Conservation (phyloP, 2,329 filamentous ascomycete species). For the Alternaria longipes region DNA sequence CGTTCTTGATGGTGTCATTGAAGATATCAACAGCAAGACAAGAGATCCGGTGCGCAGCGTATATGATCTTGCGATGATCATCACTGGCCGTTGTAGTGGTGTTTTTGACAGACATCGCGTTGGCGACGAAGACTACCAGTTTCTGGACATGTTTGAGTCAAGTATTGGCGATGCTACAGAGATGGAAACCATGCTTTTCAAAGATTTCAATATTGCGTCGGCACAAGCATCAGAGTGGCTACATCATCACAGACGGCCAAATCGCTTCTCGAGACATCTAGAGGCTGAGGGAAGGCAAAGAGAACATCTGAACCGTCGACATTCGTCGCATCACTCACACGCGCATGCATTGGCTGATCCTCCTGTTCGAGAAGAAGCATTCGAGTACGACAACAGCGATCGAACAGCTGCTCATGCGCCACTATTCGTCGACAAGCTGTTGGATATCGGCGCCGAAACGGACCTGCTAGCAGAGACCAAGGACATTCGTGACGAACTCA, state of each 20-base stretch:
- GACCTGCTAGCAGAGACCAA: conserved; percentile 70
- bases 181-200: conserved; percentile 66
- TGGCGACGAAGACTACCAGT: conserved; percentile 68
- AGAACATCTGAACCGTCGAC: conserved; percentile 43
- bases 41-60: conserved; percentile 67
- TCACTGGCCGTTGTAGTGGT: conserved; percentile 67
- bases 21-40: conserved; percentile 72
- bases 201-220: conserved; percentile 68
- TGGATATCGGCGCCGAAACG: conserved; percentile 69
- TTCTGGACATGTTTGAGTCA: conserved; percentile 73
- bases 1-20: conserved; percentile 69
- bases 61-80: conserved; percentile 70
- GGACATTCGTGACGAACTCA: conserved; percentile 73
- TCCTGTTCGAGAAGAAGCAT: conserved; percentile 38
- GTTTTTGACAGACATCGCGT: conserved; percentile 68
- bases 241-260: conserved; percentile 58
- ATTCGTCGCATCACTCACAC: conserved; percentile 40
- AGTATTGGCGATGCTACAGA: conserved; percentile 64
- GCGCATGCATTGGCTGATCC: conserved; percentile 36
- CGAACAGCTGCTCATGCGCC: conserved; percentile 41
- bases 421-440: conserved; percentile 63
- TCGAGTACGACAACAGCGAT: conserved; percentile 43
- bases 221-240: conserved; percentile 65
- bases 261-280: conserved; percentile 48
- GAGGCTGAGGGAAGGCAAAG: conserved; percentile 46